These are phyloP conservation scores for Mucor lusitanicus DNA, from an alignment of 371 early-diverging fungal species.

Conservation along the genomic window DNA sequence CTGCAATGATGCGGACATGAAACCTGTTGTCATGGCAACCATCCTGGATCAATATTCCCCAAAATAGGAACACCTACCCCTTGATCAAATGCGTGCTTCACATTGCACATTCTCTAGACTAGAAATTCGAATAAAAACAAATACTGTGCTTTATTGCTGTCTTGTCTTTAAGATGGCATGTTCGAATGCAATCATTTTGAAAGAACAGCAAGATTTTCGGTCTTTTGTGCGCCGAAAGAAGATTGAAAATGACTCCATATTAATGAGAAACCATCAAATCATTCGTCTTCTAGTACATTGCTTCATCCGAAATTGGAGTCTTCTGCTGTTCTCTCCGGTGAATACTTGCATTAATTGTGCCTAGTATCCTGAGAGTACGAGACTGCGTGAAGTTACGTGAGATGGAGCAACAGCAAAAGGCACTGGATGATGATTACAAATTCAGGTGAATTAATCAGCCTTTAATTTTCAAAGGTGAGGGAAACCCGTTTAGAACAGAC, in stretches of 20 bases:
- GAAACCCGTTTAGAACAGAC: not conserved
- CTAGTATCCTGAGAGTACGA: not conserved
- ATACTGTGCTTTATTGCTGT: not conserved
- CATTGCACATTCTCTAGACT: no score
- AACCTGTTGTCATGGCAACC: not conserved
- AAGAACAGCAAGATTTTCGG: not conserved
- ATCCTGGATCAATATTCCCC: not conserved
- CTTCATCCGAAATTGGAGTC: not conserved
- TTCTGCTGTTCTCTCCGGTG: not conserved
- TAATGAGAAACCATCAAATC: not conserved
- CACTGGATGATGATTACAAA: not conserved
- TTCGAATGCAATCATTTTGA: not conserved
- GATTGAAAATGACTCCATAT: not conserved
- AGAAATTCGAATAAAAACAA: not conserved
- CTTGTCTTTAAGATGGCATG: not conserved
- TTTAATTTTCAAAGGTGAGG: not conserved
- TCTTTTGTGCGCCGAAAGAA: not conserved
- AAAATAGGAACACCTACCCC: not conserved
- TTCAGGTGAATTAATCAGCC: not conserved
- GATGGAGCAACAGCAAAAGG: not conserved
- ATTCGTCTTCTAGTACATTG: not conserved
- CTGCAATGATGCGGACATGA: not conserved
- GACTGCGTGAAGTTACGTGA: not conserved
- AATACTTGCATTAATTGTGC: not conserved
- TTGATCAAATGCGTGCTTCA: no score